Evolutionary conservation across 768 basidiomycete genomes (phyloP), one percentile per base, ranked within the genome.

Genomic region (Termitomyces sp.): DNA sequence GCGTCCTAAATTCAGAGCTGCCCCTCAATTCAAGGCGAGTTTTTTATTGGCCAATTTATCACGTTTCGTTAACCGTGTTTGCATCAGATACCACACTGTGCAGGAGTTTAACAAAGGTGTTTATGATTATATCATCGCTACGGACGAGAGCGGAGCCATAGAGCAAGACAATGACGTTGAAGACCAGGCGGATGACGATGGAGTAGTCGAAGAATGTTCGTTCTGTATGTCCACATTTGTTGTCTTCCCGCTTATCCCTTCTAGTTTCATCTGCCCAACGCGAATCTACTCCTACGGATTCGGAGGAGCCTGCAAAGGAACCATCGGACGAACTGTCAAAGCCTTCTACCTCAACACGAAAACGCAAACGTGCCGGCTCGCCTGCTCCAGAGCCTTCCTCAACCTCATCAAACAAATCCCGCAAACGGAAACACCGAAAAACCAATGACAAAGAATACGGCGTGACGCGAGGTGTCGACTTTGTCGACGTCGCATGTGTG

Each of bases 41-140:
- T 37, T 42, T n/a, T 2, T 41, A 57, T 20, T 13, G 12, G 18
- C 20, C 4, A 42, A 22, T 15, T 39, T 29, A 4, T 33, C 16
- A 8, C 24, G 45, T 47, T 3, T 8, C 41, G 49, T 0, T 54
- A 41, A 26, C 44, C 31, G 37, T 42, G 37, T 15, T 22, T 50
- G 10, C 31, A 5, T 6, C 49, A 94, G 93, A 71, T 97, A 94
- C 66, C 97, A 99, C 66, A 88, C 89, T 2, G 97, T 99, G 1
- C 95, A 99, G 65, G 97, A 98, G 71, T 99, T 99, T 68, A 99
- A 99, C 72, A 91, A 92, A 64, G 97, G 97, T 2, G 92, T 97
- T 8, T 98, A 98, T 65, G 94, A 99, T 69, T 98, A 98, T 70
- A 94, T 98, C 61, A 97, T 99, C 55, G 97, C 97, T 0, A 96